A percentile compares a stretch with the other conserved stretches of the same genome.
Conservation (phyloP, 2,329 filamentous ascomycete genomes). For the Penicillium sp. region DNA sequence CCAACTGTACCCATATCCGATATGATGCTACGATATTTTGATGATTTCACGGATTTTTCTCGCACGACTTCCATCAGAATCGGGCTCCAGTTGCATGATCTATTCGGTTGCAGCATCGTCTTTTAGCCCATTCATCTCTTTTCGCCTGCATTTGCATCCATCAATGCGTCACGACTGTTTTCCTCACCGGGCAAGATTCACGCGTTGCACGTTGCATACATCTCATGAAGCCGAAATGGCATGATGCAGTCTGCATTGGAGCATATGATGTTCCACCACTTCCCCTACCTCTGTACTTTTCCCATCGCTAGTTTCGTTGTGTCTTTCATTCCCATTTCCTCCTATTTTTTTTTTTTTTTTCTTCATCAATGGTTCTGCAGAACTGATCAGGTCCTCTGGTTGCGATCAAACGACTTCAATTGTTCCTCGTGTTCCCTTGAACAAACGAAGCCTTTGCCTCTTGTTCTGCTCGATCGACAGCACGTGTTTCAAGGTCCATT, state of each 20-base stretch:
- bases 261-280: constrained; percentile 4
- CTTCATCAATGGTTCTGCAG: neutral
- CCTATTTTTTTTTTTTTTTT: neutral
- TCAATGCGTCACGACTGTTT: constrained; percentile 27
- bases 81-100: constrained; percentile 27
- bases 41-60: constrained; percentile 32
- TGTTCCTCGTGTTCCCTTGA: neutral
- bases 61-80: constrained; percentile 29
- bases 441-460: neutral
- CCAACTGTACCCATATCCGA: constrained; percentile 45
- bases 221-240: neutral
- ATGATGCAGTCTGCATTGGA: constrained; percentile 21
- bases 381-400: neutral
- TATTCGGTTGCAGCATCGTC: constrained; percentile 10
- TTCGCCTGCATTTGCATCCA: constrained; percentile 19
- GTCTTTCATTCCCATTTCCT: neutral
- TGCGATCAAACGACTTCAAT: neutral
- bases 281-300: constrained; percentile 6
- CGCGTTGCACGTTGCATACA: constrained; percentile 26
- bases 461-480: neutral
- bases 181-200: constrained; percentile 22
- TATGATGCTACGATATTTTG: constrained; percentile 42
- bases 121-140: constrained; percentile 14
- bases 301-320: constrained; percentile 3
- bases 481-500: neutral